These are phyloP conservation scores for Aspergillus sp. DNA, from an alignment of 2,329 filamentous ascomycete genomes.

Conservation along the genomic window DNA sequence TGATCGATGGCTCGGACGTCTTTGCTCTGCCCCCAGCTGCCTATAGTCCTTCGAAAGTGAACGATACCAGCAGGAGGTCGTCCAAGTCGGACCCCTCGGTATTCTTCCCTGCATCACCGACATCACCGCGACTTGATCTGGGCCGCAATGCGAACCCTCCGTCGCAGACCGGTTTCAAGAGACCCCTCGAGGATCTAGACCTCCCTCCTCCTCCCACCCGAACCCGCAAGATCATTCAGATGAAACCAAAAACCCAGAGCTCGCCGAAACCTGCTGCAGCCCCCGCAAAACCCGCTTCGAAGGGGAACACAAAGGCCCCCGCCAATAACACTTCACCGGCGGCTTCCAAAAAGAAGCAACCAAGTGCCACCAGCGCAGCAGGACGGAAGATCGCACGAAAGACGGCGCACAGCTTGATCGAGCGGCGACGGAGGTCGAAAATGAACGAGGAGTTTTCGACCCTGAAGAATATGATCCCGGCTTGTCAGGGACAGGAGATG, in stretches of 20 bases:
- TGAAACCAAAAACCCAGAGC: conserved; percentile 69
- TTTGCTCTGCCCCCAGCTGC: conserved; percentile 41
- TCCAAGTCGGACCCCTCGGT: conserved; percentile 30
- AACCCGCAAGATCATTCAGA: conserved; percentile 95
- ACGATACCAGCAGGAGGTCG: conserved; percentile 26
- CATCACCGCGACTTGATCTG: conserved; percentile 31
- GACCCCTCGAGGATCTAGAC: conserved; percentile 58
- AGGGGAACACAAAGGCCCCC: conserved; percentile 23
- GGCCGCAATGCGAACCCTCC: conserved; percentile 24
- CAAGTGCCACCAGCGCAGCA: conserved; percentile 73
- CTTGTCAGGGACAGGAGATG: conserved; percentile 92
- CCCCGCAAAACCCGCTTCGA: conserved; percentile 21
- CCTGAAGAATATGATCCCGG: conserved; percentile 91
- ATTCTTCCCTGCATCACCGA: conserved; percentile 35
- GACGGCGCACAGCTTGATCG: conserved; percentile 93
- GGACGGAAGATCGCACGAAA: conserved; percentile 95
- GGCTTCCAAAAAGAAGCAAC: conserved; percentile 72
- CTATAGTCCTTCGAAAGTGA: conserved; percentile 26
- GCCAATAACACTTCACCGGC: conserved; percentile 26
- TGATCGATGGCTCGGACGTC: conserved; percentile 29
- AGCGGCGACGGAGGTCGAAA: conserved; percentile 83
- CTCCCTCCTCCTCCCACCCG: conserved; percentile 90
- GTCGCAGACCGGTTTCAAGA: conserved; percentile 38
- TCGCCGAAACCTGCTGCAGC: conserved; percentile 44
- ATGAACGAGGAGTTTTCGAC: conserved; percentile 99